Evolutionary conservation across 306 rosid genomes (phyloP).

Genomic region (Sphenostylis stenocarpa): DNA sequence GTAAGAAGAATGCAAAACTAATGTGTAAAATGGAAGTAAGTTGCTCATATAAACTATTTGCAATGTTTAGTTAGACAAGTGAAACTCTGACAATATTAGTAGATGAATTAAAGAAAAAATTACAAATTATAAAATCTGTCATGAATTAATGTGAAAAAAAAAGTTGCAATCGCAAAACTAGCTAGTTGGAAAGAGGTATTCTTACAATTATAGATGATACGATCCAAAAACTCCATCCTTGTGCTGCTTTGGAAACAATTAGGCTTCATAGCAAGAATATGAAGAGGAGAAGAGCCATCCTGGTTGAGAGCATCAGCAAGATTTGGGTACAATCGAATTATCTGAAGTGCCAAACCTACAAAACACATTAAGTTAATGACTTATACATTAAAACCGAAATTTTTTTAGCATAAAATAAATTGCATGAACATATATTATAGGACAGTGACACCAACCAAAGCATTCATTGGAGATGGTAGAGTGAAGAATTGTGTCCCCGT

Average conservation of each 20-base stretch:
- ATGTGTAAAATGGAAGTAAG: too few species aligned
- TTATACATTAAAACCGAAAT: neutral
- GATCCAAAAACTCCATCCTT: constrained; percentile 2
- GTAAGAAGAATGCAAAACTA: neutral
- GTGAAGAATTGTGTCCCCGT: constrained; percentile 36
- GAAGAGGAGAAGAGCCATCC: constrained; percentile 33
- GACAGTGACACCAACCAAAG: constrained; percentile 30
- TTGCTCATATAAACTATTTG: too few species aligned
- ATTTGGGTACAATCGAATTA: constrained; percentile 4
- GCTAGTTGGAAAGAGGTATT: neutral
- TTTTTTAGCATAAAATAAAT: neutral
- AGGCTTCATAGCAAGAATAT: constrained; percentile 39
- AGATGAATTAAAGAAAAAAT: too few species aligned
- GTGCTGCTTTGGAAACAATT: constrained; percentile 34
- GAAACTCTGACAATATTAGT: too few species aligned
- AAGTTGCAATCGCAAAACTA: too few species aligned
- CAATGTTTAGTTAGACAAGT: too few species aligned
- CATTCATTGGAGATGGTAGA: constrained; percentile 33
- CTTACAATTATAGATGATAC: constrained; percentile 38
- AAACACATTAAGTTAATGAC: constrained; percentile 34
- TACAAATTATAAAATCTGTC: too few species aligned
- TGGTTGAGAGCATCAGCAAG: constrained; percentile 10
- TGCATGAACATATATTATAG: neutral
- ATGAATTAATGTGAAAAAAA: too few species aligned
- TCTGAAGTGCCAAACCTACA: constrained; percentile 40